Evolutionary conservation across 768 basidiomycete species (phyloP).

Genomic region (Auricularia sp.): DNA sequence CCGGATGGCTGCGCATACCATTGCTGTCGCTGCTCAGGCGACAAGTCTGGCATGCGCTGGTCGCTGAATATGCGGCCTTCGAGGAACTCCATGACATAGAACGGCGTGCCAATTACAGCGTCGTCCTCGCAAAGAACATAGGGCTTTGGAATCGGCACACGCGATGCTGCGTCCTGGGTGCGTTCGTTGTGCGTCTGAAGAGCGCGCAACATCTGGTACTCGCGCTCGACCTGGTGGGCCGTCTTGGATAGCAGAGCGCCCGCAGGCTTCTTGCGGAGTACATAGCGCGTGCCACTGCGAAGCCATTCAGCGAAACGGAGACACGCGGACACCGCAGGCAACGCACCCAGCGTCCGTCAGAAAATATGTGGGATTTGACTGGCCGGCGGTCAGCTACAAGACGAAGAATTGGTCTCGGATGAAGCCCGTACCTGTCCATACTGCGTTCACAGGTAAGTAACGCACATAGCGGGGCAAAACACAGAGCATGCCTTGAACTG

Average conservation of each 20-base stretch:
- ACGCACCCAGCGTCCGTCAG: constrained; percentile 65
- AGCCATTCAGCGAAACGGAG: neutral
- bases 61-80: constrained; percentile 93
- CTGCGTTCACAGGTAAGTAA: constrained; percentile 27
- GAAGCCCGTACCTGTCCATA: constrained; percentile 66
- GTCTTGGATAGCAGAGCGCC: constrained; percentile 81
- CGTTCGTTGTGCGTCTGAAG: constrained; percentile 63
- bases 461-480: constrained; percentile 5
- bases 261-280: constrained; percentile 87
- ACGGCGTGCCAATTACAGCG: constrained; percentile 73
- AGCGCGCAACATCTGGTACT: constrained; percentile 72
- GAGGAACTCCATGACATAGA: constrained; percentile 95
- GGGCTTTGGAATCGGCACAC: constrained; percentile 79
- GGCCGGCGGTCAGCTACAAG: constrained; percentile 1
- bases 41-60: constrained; percentile 55
- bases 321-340: neutral
- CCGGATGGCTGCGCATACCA: constrained; percentile 40
- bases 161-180: constrained; percentile 36
- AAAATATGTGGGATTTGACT: constrained; percentile 98
- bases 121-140: constrained; percentile 74
- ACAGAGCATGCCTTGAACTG: constrained; percentile 74
- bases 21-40: constrained; percentile 51
- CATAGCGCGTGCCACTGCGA: constrained; percentile 50
- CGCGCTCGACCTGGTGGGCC: constrained; percentile 92
- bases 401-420: neutral